Conservation (phyloP, 208 protist genomes). For the Trypanosoma conorhini region DNA sequence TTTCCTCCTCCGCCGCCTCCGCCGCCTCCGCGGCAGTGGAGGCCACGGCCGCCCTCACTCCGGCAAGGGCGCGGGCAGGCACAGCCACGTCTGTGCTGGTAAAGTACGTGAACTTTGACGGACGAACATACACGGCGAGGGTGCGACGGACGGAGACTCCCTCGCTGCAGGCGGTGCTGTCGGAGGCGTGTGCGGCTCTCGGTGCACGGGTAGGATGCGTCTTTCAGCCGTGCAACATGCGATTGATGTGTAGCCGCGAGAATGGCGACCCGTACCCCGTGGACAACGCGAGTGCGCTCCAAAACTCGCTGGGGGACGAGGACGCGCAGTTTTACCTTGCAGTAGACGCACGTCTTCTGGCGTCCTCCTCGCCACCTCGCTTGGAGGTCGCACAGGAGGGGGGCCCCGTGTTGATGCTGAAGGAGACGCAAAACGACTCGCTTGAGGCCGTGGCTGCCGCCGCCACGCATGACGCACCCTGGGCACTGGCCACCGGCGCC, state of each 20-base stretch:
- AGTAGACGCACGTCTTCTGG: neutral
- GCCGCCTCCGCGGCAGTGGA: neutral
- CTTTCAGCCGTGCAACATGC: slow-evolving; percentile 19
- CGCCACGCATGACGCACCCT: neutral
- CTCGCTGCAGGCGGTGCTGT: slow-evolving; percentile 6
- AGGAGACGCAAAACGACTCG: neutral
- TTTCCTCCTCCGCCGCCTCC: neutral
- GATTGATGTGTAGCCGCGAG: neutral
- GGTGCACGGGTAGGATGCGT: slow-evolving; percentile 10
- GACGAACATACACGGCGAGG: slow-evolving; percentile 7
- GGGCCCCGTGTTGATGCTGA: slow-evolving; percentile 6
- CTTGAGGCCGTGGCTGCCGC: neutral
- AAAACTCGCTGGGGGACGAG: neutral
- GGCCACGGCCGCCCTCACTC: neutral
- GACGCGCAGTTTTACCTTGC: slow-evolving; percentile 18
- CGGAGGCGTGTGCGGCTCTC: slow-evolving; percentile 9
- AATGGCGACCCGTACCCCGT: neutral
- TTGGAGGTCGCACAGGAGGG: neutral
- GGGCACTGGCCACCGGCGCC: slow-evolving; percentile 13
- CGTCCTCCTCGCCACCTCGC: neutral
- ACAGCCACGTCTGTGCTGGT: neutral
- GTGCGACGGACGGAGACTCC: neutral
- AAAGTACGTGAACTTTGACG: slow-evolving; percentile 18
- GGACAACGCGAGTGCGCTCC: slow-evolving; percentile 13
- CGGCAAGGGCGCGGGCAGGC: neutral